These are phyloP conservation scores for Suhomyces prunicola DNA, from an alignment of 805 yeast genomes.

Conservation along the genomic window DNA sequence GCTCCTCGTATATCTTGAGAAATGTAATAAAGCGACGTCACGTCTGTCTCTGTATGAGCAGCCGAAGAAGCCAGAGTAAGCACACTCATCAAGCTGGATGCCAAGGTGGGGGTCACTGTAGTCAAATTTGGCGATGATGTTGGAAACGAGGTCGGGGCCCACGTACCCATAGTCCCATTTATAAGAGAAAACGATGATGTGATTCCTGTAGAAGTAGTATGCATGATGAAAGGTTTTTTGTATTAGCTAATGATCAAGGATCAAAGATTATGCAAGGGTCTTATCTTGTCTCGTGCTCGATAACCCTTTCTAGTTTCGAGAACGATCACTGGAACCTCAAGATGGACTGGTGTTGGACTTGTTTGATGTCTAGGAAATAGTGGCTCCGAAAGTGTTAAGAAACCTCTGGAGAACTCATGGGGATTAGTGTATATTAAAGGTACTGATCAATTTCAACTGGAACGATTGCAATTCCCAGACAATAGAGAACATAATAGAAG, in stretches of 20 bases:
- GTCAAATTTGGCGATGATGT: slow-evolving; percentile 14
- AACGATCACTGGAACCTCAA: neutral
- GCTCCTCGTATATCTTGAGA: slow-evolving; percentile 17
- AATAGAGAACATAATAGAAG: neutral
- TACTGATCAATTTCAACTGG: neutral
- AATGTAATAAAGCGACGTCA: slow-evolving; percentile 12
- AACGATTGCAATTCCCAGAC: neutral
- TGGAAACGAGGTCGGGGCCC: slow-evolving; percentile 3
- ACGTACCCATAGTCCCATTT: neutral
- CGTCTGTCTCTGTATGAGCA: slow-evolving; percentile 14
- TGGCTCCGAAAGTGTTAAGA: neutral
- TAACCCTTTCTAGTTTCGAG: neutral
- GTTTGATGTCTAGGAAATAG: neutral
- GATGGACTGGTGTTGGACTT: neutral
- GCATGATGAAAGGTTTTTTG: neutral
- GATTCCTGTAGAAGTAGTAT: neutral
- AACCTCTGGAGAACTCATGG: neutral
- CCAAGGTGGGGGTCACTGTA: slow-evolving; percentile 15
- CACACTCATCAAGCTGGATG: slow-evolving; percentile 9
- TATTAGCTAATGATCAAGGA: neutral
- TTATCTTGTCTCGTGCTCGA: neutral
- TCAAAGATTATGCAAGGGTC: neutral
- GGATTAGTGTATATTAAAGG: neutral
- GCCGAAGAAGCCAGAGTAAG: slow-evolving; percentile 13
- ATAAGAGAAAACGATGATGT: neutral